These are phyloP conservation scores for Aspergillus mulundensis DNA, from an alignment of 495 filamentous ascomycete genomes.

Conservation along the genomic window DNA sequence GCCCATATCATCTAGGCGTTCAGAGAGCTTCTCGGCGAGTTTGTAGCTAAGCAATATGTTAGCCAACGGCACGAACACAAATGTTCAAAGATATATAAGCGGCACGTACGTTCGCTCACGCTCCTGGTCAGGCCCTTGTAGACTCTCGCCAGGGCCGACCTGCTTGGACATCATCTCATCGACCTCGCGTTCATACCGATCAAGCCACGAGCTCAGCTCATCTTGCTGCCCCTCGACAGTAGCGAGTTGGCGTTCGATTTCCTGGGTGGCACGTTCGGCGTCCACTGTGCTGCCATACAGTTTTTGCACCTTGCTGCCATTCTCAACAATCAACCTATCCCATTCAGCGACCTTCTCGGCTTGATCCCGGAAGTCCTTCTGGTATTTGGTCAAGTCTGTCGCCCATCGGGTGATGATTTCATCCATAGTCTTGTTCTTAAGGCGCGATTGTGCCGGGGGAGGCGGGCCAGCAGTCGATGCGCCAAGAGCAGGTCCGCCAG, in stretches of 20 bases:
- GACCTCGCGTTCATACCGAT: slow-evolving; percentile 85
- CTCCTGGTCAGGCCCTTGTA: slow-evolving; percentile 87
- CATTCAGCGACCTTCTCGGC: slow-evolving; percentile 81
- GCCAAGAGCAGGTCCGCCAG: slow-evolving; percentile 42
- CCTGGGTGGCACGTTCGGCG: slow-evolving; percentile 82
- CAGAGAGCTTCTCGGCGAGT: slow-evolving; percentile 83
- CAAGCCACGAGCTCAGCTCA: slow-evolving; percentile 77
- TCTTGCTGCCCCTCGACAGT: slow-evolving; percentile 88
- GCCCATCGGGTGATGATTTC: slow-evolving; percentile 99
- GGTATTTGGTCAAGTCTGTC: slow-evolving; percentile 87
- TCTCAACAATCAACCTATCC: slow-evolving; percentile 88
- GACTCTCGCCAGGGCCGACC: slow-evolving; percentile 59
- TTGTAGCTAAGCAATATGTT: slow-evolving; percentile 59
- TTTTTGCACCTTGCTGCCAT: slow-evolving; percentile 86
- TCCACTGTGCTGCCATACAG: slow-evolving; percentile 83
- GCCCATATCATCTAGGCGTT: slow-evolving; percentile 84
- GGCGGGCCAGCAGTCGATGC: slow-evolving; percentile 74
- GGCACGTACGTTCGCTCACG: slow-evolving; percentile 73
- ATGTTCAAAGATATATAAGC: too few species aligned
- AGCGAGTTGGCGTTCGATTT: slow-evolving; percentile 85
- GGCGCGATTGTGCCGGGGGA: slow-evolving; percentile 73
- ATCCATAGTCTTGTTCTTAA: slow-evolving; percentile 99
- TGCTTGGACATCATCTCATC: slow-evolving; percentile 78
- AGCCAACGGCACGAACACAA: too few species aligned
- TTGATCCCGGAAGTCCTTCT: slow-evolving; percentile 89